A percentile compares a stretch with the other conserved stretches of the same genome.
Evolutionary conservation across 2,329 filamentous ascomycete species (phyloP).

Genomic region (Xenoacremonium recifei): DNA sequence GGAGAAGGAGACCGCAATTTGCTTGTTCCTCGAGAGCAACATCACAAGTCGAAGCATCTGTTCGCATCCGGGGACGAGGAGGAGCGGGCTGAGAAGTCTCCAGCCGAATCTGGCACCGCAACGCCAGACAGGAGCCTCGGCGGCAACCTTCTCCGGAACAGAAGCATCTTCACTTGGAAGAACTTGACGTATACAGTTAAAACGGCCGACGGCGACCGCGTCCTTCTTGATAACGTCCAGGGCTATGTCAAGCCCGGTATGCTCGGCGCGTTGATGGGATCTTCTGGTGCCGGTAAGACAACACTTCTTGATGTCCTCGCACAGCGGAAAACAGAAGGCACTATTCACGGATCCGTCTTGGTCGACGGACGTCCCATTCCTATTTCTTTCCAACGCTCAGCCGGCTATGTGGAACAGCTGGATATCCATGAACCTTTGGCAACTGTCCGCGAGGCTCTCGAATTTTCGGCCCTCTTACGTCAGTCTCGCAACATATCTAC

Average conservation of each 20-base stretch:
- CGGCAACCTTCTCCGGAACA: slow-evolving; percentile 55
- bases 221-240: slow-evolving; percentile 75
- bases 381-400: slow-evolving; percentile 73
- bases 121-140: slow-evolving; percentile 11
- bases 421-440: slow-evolving; percentile 73
- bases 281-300: slow-evolving; percentile 81
- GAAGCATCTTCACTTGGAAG: slow-evolving; percentile 72
- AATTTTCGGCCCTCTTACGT: slow-evolving; percentile 71
- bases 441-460: slow-evolving; percentile 74
- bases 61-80: slow-evolving; percentile 7
- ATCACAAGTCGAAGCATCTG: slow-evolving; percentile 33
- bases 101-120: background rate
- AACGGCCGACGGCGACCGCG: slow-evolving; percentile 58
- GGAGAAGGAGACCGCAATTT: slow-evolving; percentile 54
- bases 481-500: slow-evolving; percentile 64
- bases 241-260: slow-evolving; percentile 83
- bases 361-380: slow-evolving; percentile 73
- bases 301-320: slow-evolving; percentile 81
- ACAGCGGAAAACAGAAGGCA: slow-evolving; percentile 75
- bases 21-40: slow-evolving; percentile 61
- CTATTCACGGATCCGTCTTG: slow-evolving; percentile 71
- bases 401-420: slow-evolving; percentile 78
- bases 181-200: slow-evolving; percentile 69
- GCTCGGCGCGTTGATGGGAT: slow-evolving; percentile 74
- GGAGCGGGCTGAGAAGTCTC: background rate